Evolutionary conservation across 1,284 basidiomycete genomes (phyloP).

Genomic region (Ceratobasidium sp.): DNA sequence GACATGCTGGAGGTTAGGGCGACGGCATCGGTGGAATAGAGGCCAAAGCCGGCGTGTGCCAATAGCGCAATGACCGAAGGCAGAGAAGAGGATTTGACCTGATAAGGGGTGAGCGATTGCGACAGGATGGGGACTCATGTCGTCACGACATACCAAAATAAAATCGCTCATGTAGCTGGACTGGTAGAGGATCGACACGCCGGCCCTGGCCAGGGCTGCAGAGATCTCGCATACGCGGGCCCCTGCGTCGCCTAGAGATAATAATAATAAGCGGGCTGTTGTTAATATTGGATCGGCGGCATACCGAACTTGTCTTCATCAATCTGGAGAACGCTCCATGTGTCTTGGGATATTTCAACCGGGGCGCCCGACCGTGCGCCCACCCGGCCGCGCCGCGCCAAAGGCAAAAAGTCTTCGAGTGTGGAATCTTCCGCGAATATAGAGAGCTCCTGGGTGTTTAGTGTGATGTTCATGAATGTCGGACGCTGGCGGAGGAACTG

Average conservation of each 20-base stretch:
- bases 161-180: conserved; percentile 89
- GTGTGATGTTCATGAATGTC: conserved; percentile 78
- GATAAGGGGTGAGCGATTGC: conserved; percentile 43
- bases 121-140: conserved; percentile 28
- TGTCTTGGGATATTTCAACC: conserved; percentile 71
- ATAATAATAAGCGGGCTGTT: background rate
- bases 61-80: conserved; percentile 73
- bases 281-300: conserved; percentile 38
- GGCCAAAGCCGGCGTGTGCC: conserved; percentile 70
- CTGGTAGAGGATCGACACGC: conserved; percentile 87
- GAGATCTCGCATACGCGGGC: conserved; percentile 83
- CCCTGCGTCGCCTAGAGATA: conserved; percentile 70
- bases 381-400: conserved; percentile 70
- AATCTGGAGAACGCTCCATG: conserved; percentile 48
- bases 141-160: conserved; percentile 70
- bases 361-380: conserved; percentile 60
- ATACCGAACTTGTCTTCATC: conserved; percentile 48
- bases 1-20: conserved; percentile 56
- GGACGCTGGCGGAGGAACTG: conserved; percentile 76
- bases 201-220: conserved; percentile 79
- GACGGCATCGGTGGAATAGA: conserved; percentile 71
- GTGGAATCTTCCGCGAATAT: conserved; percentile 74
- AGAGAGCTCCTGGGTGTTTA: conserved; percentile 79
- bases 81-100: conserved; percentile 77
- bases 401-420: conserved; percentile 71